phyloP scores from a whole-genome alignment of 768 basidiomycete genomes.

The Mycena haematopus region DNA sequence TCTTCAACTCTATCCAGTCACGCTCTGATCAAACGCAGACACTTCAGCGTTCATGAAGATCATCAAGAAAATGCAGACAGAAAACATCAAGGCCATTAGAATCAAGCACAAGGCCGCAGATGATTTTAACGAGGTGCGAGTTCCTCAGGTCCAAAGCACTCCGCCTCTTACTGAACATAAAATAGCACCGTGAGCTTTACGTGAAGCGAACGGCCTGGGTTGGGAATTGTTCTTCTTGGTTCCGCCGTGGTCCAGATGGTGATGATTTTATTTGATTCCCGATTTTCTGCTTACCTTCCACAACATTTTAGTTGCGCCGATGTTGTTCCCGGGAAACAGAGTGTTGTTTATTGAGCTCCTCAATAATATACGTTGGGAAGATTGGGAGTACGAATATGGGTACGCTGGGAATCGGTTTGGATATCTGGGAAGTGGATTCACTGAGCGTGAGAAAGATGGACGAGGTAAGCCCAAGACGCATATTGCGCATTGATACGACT shows the following conservation, averaged over 20 bases:
- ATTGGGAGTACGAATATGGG: constrained; percentile 35
- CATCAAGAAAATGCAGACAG: constrained; percentile 34
- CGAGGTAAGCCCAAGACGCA: constrained; percentile 21
- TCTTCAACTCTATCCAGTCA: neutral
- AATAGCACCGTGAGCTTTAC: constrained; percentile 31
- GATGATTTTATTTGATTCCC: neutral
- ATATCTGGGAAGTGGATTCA: constrained; percentile 32
- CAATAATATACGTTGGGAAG: constrained; percentile 33
- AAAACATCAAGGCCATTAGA: constrained; percentile 34
- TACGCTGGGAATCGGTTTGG: constrained; percentile 34
- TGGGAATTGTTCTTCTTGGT: constrained; percentile 34
- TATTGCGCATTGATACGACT: neutral
- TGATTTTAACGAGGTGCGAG: constrained; percentile 20
- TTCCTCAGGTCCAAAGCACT: neutral
- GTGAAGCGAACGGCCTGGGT: constrained; percentile 34
- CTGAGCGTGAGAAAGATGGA: constrained; percentile 31
- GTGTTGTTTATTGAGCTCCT: constrained; percentile 35
- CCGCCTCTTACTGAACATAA: no score
- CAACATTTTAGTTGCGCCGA: constrained; percentile 22
- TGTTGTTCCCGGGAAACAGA: constrained; percentile 35
- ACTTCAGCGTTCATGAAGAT: constrained; percentile 31
- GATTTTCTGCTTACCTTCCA: neutral
- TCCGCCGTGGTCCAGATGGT: constrained; percentile 31
- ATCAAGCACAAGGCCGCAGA: constrained; percentile 33
- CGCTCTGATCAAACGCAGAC: constrained; percentile 9